Evolutionary conservation across 2,329 filamentous ascomycete species (phyloP).

Genomic region (Paradendryphiella salina): DNA sequence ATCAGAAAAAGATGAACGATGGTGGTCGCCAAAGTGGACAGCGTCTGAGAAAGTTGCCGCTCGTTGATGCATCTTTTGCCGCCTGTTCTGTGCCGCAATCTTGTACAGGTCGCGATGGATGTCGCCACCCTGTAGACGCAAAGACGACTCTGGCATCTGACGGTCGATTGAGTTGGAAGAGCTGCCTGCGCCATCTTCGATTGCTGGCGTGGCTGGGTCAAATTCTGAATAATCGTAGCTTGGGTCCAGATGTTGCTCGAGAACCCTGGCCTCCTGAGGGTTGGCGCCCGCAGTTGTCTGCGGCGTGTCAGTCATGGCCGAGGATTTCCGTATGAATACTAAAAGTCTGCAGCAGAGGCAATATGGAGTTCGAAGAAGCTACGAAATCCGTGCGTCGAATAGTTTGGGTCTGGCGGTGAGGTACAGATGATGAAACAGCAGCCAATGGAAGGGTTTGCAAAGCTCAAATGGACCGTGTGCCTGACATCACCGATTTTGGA

Average conservation of each 20-base stretch:
- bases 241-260: constrained; percentile 49
- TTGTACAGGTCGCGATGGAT: constrained; percentile 79
- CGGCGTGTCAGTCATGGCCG: constrained; percentile 37
- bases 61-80: constrained; percentile 55
- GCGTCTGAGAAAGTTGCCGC: constrained; percentile 69
- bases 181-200: constrained; percentile 29
- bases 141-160: constrained; percentile 61
- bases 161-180: constrained; percentile 28
- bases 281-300: constrained; percentile 34
- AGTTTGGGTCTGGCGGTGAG: constrained; percentile 24
- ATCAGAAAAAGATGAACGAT: constrained; percentile 24
- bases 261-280: constrained; percentile 42
- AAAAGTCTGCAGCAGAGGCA: not conserved
- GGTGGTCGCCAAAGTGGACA: constrained; percentile 27
- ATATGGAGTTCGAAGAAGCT: not conserved
- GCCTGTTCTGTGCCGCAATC: constrained; percentile 62
- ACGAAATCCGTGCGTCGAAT: constrained; percentile 7
- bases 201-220: constrained; percentile 38
- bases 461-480: constrained; percentile 35
- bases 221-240: constrained; percentile 49
- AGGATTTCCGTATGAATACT: constrained; percentile 1
- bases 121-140: constrained; percentile 74
- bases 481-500: constrained; percentile 33
- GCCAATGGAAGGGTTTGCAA: constrained; percentile 31
- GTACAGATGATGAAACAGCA: constrained; percentile 15